phyloP scores from a whole-genome alignment of 495 filamentous ascomycete genomes.

The Trichoderma gamsii region DNA sequence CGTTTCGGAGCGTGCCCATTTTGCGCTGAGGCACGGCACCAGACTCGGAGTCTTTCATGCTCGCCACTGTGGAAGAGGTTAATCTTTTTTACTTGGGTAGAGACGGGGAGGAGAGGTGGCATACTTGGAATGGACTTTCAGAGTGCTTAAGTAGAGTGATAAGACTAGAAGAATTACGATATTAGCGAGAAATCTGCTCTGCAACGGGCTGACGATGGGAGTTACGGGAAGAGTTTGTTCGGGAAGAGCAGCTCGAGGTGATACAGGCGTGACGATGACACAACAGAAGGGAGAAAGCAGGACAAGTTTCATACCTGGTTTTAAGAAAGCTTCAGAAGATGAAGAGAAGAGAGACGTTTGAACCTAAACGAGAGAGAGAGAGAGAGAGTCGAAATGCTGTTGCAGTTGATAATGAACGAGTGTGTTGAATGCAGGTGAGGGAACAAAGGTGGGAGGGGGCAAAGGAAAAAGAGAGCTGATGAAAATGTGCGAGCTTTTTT shows the following conservation, averaged over 20 bases:
- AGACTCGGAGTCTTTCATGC: background rate
- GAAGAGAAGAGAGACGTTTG: background rate
- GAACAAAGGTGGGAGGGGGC: background rate
- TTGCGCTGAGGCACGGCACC: background rate
- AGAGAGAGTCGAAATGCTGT: background rate
- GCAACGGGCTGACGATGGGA: background rate
- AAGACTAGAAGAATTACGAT: background rate
- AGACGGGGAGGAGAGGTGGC: background rate
- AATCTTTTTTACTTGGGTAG: background rate
- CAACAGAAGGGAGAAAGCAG: background rate
- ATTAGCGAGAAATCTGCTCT: background rate
- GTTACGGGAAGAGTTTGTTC: slow-evolving; percentile 2
- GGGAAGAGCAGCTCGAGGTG: slow-evolving; percentile 6
- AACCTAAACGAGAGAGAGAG: background rate
- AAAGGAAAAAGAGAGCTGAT: background rate
- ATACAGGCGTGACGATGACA: slow-evolving; percentile 11
- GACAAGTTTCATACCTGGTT: background rate
- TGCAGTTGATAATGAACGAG: slow-evolving; percentile 7
- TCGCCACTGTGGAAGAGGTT: background rate
- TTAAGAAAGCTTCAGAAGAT: background rate
- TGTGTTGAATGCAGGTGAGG: slow-evolving; percentile 4
- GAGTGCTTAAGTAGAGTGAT: background rate
- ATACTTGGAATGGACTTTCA: background rate
- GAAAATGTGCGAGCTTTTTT: background rate
- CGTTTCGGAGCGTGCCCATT: background rate